A percentile compares a stretch with the other conserved stretches of the same genome.
These are phyloP conservation scores for Apiospora koreana DNA, from an alignment of 2,329 filamentous ascomycete genomes.

Conservation along the genomic window DNA sequence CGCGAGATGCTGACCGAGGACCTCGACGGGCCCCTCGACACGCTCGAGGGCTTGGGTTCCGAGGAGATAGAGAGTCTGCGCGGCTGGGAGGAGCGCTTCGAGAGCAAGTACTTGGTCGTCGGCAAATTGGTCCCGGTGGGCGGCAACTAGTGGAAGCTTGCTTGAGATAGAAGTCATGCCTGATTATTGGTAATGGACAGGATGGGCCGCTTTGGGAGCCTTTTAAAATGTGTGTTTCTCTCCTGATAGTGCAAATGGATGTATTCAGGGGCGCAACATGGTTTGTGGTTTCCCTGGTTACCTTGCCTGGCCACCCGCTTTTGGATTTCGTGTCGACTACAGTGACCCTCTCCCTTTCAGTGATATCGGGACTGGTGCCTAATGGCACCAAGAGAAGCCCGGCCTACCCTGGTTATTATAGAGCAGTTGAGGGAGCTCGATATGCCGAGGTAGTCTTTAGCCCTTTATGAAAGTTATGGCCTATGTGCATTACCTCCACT, in stretches of 20 bases:
- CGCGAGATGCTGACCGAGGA: conserved; percentile 93
- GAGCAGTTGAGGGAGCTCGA: too few species aligned
- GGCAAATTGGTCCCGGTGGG: conserved; percentile 71
- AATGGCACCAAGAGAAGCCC: too few species aligned
- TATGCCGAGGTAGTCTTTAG: too few species aligned
- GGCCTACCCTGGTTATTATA: too few species aligned
- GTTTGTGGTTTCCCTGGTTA: not conserved
- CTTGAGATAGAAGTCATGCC: not conserved
- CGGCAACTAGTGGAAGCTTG: conserved; percentile 30
- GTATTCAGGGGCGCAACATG: not conserved
- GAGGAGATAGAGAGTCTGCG: conserved; percentile 82
- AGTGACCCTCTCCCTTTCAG: not conserved
- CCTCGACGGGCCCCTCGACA: conserved; percentile 79
- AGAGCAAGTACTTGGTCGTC: conserved; percentile 93
- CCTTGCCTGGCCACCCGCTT: not conserved
- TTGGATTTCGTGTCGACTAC: not conserved
- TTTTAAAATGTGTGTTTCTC: not conserved
- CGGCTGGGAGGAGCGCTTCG: conserved; percentile 93
- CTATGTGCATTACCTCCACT: too few species aligned
- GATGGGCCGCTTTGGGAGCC: not conserved
- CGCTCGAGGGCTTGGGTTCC: conserved; percentile 66
- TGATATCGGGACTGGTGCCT: not conserved
- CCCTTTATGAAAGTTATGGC: too few species aligned
- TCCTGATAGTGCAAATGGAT: not conserved
- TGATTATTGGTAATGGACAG: not conserved